Evolutionary conservation across 257 asterid genomes (phyloP).

Genomic region (Datura wrightii): DNA sequence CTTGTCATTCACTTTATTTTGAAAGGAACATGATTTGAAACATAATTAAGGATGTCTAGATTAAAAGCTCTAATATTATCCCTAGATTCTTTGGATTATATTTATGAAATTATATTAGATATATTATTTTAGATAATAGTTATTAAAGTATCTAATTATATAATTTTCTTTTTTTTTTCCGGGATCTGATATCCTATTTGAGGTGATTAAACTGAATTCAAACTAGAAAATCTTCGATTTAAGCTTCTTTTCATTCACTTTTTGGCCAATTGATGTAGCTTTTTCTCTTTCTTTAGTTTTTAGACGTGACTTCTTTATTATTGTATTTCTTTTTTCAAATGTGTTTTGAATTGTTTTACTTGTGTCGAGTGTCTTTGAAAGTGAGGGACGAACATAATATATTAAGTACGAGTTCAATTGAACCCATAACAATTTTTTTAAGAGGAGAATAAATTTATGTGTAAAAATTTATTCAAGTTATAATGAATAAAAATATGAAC

Average conservation of each 20-base stretch:
- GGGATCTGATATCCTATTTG: not conserved
- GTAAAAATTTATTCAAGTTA: no score
- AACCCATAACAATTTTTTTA: no score
- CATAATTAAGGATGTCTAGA: not conserved
- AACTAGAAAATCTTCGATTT: no score
- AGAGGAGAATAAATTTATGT: no score
- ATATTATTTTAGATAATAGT: not conserved
- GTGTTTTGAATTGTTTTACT: not conserved
- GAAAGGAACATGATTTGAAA: not conserved
- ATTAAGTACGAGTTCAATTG: no score
- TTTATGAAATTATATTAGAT: no score
- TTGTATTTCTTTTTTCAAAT: not conserved
- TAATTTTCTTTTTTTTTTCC: not conserved
- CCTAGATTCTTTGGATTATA: not conserved
- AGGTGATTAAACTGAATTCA: not conserved
- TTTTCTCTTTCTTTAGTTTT: not conserved
- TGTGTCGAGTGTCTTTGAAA: not conserved
- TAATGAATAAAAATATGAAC: no score
- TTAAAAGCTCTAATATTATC: not conserved
- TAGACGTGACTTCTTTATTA: not conserved
- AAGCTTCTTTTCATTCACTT: no score
- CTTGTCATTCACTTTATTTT: conserved; percentile 8
- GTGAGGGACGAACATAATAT: no score
- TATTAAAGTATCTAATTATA: not conserved
- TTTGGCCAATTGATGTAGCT: not conserved